Base-by-base conservation (phyloP, 1,284 basidiomycete genomes). In the Cryptococcus maquisensis region DNA sequence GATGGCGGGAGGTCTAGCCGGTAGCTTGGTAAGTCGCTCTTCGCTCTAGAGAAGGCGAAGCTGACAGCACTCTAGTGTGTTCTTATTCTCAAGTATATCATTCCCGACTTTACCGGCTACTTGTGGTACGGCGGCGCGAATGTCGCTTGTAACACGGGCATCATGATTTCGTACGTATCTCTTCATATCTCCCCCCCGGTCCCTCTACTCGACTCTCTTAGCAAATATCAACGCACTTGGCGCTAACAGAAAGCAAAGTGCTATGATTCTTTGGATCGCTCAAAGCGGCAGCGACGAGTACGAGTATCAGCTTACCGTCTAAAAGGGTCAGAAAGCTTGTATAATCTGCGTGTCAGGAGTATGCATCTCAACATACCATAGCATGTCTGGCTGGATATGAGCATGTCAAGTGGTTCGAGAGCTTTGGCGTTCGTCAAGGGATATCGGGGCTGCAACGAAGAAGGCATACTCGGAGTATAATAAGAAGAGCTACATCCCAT, bases 1-100 rank as follows among this genome's bases (percentile, higher is more conserved):
- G 49, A 91, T 98, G 90, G 94, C 94, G 0, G 94, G 94, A 24
- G 95, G 94, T 1, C 76, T 98, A 49, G 94, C 94, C 12, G 94
- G 94, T 44, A 93, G 90, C 69, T 83, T 95, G 67, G 90, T 93
- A 68, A 9, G 6, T 39, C 35, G 32, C 13, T 26, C 42, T 45
- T 40, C 40, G n/a, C 28, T 21, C 53, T 32, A 24, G 57, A 28
- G 16, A 8, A 18, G n/a, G n/a, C n/a, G n/a, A n/a, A 15, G 26
- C 12, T 20, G 15, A 35, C 24, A 21, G 20, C 18, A 16, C 21
- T 26, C 3, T 68, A 96, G 92, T 88, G 88, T 7, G 82, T 98
- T 12, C 79, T 97, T 37, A 86, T 97, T 52, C 81, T 98, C 70
- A 98, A 98, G 77, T 98, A 98, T 72, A 76, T 95, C 60, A 77